Conservation (phyloP, 306 rosid genomes). For the Malus sylvestris region DNA sequence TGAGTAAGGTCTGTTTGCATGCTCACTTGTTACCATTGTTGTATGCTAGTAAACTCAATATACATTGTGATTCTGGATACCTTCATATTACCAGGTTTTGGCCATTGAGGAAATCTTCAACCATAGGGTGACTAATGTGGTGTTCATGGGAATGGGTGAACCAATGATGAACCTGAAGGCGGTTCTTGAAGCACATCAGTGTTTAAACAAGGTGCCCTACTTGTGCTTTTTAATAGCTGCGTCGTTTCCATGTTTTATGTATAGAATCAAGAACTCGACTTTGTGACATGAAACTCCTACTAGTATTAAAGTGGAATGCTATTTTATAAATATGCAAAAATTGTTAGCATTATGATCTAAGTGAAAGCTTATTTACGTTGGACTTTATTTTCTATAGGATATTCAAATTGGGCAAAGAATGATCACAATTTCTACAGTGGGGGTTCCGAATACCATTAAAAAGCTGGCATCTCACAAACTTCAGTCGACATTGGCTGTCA, state of each 20-base stretch:
- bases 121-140: conserved; percentile 84
- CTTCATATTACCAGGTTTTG: conserved; percentile 57
- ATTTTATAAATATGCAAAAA: background rate
- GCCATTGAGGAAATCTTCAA: conserved; percentile 89
- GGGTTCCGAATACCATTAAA: conserved; percentile 90
- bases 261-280: background rate
- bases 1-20: background rate
- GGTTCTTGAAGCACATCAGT: conserved; percentile 82
- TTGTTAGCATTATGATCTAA: background rate
- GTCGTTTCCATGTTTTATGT: background rate
- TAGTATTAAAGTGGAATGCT: too few relatives aligned
- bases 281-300: background rate
- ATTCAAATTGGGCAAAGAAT: conserved; percentile 94
- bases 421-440: conserved; percentile 96
- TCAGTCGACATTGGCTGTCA: conserved; percentile 95
- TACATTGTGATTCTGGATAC: background rate
- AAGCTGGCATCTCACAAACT: conserved; percentile 91
- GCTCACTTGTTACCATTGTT: too few relatives aligned
- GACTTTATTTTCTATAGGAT: conserved; percentile 41
- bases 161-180: conserved; percentile 90
- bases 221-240: background rate
- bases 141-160: conserved; percentile 99
- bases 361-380: conserved; percentile 6
- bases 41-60: background rate
- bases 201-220: conserved; percentile 75